Base-by-base conservation (phyloP, 2,329 filamentous ascomycete genomes). In the Emericellopsis atlantica region DNA sequence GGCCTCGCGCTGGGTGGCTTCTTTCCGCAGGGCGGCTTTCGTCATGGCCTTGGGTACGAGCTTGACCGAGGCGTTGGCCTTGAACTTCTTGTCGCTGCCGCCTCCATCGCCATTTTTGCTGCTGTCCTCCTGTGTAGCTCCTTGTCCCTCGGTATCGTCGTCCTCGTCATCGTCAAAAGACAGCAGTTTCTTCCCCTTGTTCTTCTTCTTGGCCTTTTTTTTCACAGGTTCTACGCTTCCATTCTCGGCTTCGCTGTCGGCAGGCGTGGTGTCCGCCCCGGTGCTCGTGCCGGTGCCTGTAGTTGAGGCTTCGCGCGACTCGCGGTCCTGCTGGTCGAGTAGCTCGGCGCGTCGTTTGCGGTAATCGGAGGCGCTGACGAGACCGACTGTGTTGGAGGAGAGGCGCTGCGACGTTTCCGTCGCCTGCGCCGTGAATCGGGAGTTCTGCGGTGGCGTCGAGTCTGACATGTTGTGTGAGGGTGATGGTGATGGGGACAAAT, bases 271-370 rank as follows among this genome's bases (percentile, higher is more conserved):
- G 41, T 65, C 15, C 6, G 21, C 32, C 11, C 32, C 18, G 8
- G 39, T 24, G 18, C 32, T n/a, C n/a, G 39, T 23, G 5, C 16
- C 32, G 3, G 32, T 40, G 39, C 15, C 21, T 12, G 37, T 15
- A 6, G 23, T 23, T 32, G 32, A 24, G n/a, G 31, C 36, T 49
- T 85, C 82, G 54, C 80, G 78, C 11, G 77, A 81, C 53, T 92
- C 86, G 53, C 84, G 77, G 55, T 92, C 86, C 55, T 92, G 90
- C 56, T 86, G 81, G 59, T 95, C 90, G 37, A 95, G 69, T n/a
- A 89, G 86, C 61, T 95, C 87, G 51, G 88, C 89, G 60, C 90
- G 86, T 44, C 92, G 81, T 66, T 98, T 96, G 61, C 90, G 87
- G 60, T 94, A 96, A 57, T 96, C 92, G 48, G 85, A 87, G 35